Base-by-base conservation (phyloP, 257 asterid species). In the Solanum stenotomum region DNA sequence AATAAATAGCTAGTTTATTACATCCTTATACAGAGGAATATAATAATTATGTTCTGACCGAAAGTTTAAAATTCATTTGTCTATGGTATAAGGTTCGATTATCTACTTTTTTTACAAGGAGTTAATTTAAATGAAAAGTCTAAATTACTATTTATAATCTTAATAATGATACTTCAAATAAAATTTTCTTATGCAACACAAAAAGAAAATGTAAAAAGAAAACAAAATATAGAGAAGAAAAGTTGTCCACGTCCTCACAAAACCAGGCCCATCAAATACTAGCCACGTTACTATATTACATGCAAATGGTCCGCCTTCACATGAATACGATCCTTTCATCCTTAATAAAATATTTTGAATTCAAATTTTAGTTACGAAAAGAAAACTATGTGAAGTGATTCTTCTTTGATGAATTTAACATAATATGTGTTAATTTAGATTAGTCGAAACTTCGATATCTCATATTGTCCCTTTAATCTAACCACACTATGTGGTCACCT, bases 241-340 rank as follows among this genome's bases (percentile, higher is more conserved):
- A 87, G 35, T 70, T 74, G 81, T 31, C 87, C 90, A 89, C 88
- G 89, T 89, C 89, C 44, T 74, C 71, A 29, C 25, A 87, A 87
- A 79, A 78, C 27, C 86, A 89, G 42, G 31, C 86, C 90, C 91
- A 87, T 86, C 49, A 83, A 68, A 18, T 56, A 56, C n/a, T 35
- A 27, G 63, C 89, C 88, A 90, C 65, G 88, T 72, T 29, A 33
- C 68, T 1, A 61, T 34, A 20, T 74, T 72, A 18, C 15, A 34
- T 20, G 46, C 29, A 74, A 34, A 35, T 7, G 1, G 4, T n/a
- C 31, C 3, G 15, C 3, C 10, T 0, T 12, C 22, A 12, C 10
- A 18, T 56, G 2, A 5, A 22, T 65, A 65, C 4, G 74, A 25
- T 68, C 0, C 0, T 7, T 70, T 15, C 12, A 6, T 70, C 1